Evolutionary conservation across 2,329 filamentous ascomycete genomes (phyloP), one percentile per base, ranked within the genome.

Genomic region (Fusarium nematophilum): DNA sequence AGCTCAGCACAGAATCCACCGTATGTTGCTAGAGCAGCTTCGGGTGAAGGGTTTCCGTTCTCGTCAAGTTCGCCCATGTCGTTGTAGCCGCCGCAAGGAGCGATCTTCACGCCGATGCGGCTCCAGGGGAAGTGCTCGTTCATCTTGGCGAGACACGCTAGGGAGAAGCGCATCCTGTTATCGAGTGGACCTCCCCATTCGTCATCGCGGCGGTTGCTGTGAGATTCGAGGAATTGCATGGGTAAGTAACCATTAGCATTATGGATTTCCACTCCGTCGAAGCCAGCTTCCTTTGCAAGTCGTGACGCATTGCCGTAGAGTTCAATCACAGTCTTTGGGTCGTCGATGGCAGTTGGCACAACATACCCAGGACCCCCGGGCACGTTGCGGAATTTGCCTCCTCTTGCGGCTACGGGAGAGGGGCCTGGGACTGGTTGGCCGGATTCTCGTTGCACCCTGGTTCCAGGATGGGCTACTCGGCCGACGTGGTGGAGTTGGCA

Each of bases 241-340:
- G 79, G 71, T 1, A 88, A 73, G 61, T 88, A 89, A 1, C 84
- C 84, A 60, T 86, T 85, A 6, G 82, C 83, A 9, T 71, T 78
- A 58, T 83, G 78, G 13, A 80, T 69, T 59, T 92, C 90, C 46
- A 92, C 84, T 3, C 85, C 86, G 68, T 93, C 90, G 37, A 88
- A 87, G 0, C 90, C 90, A 3, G 83, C 85, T 1, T 81, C 78
- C 2, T 90, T 72, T 1, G 89, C 82, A 15, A 84, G 40, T 14
- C 44, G 33, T 6, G 51, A 47, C 9, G 51, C 51, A 9, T 23
- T 23, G 18, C 33, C 25, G 25, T 47, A 47, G 6, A 47, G 25
- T 21, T 38, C 23, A 14, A 47, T 47, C 13, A 47, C 37, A 17
- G 9, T 21, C 14, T 31, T 15, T 3, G 44, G 44, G 18, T 47